phyloP scores from a whole-genome alignment of 2,329 filamentous ascomycete species.

The Ramularia collo-cygni region DNA sequence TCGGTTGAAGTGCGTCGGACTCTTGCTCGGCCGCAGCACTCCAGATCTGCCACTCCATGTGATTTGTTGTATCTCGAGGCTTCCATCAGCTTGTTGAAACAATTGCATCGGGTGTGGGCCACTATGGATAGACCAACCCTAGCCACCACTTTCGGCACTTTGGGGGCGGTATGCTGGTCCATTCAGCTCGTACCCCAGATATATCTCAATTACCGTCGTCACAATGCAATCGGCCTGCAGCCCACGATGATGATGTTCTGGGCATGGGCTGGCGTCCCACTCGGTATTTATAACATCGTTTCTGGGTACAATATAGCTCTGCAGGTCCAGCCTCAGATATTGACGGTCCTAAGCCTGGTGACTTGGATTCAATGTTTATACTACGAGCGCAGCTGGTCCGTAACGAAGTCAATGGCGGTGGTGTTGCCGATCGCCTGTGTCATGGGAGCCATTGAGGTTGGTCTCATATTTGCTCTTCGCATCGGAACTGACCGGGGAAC shows the following conservation, averaged over 20 bases:
- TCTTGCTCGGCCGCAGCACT: no score
- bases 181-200: constrained; percentile 65
- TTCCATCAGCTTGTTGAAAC: no score
- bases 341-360: constrained; percentile 44
- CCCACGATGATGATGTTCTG: constrained; percentile 68
- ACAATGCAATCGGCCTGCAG: constrained; percentile 59
- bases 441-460: constrained; percentile 55
- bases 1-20: no score
- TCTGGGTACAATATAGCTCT: constrained; percentile 48
- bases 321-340: constrained; percentile 50
- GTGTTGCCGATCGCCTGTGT: constrained; percentile 46
- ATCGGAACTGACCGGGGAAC: constrained; percentile 39
- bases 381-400: constrained; percentile 51
- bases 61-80: no score
- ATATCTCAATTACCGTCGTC: constrained; percentile 58
- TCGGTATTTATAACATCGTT: constrained; percentile 56
- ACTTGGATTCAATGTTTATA: constrained; percentile 53
- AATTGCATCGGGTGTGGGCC: neutral
- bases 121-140: constrained; percentile 15
- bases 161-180: constrained; percentile 60
- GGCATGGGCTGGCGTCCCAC: constrained; percentile 59
- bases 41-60: no score
- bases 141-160: constrained; percentile 53
- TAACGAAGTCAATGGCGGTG: constrained; percentile 43
- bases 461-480: constrained; percentile 51